phyloP scores from a whole-genome alignment of 306 rosid genomes.

The Lathyrus tuberosus region DNA sequence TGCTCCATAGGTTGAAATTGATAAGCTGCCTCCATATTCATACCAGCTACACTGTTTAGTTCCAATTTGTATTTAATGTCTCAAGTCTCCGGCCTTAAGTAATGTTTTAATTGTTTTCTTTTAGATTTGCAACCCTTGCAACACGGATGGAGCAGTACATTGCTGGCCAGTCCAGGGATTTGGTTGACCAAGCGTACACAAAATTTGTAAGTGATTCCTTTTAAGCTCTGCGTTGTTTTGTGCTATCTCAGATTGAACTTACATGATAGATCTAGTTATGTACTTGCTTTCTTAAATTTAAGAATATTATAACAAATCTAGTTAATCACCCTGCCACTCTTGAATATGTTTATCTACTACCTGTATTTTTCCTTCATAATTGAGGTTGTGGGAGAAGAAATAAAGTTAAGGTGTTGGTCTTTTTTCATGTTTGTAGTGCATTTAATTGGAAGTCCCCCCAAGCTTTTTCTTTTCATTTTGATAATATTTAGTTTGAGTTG shows the following conservation, averaged over 20 bases:
- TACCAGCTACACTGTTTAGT: not conserved
- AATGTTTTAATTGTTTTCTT: conserved; percentile 37
- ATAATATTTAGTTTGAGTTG: too few species aligned
- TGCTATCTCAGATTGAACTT: conserved; percentile 20
- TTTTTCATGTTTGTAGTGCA: not conserved
- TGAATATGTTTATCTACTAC: conserved; percentile 14
- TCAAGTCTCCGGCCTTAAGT: conserved; percentile 10
- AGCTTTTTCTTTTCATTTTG: too few species aligned
- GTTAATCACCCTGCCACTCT: not conserved
- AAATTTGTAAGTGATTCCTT: conserved; percentile 75
- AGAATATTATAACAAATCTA: conserved; percentile 2
- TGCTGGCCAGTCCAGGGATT: conserved; percentile 93
- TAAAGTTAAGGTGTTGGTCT: conserved; percentile 4
- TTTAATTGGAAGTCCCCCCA: not conserved
- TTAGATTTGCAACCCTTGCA: conserved; percentile 95
- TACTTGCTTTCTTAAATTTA: conserved; percentile 11
- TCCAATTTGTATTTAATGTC: conserved; percentile 5
- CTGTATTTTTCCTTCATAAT: not conserved
- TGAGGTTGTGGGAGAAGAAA: conserved; percentile 26
- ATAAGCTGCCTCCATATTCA: conserved; percentile 21
- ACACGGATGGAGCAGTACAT: conserved; percentile 97
- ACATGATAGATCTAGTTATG: conserved; percentile 18
- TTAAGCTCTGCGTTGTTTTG: conserved; percentile 27
- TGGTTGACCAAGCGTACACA: conserved; percentile 98
- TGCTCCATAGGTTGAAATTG: conserved; percentile 3